Base-by-base conservation (phyloP, 2,329 filamentous ascomycete genomes). In the Pezicula radicicola region DNA sequence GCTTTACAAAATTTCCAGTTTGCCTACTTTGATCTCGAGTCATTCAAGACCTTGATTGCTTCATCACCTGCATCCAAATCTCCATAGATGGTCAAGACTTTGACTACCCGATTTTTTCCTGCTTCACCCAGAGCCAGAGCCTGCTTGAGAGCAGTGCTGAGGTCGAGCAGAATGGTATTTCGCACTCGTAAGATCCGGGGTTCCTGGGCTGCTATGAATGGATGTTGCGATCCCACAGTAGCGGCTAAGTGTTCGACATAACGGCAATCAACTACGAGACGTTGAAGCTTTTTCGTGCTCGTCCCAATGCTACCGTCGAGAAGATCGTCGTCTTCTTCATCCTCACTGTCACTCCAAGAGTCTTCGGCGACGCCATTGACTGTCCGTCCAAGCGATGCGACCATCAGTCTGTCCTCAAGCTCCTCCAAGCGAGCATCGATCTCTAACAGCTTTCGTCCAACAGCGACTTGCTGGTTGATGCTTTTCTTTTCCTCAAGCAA, bases 401-500 rank as follows among this genome's bases (percentile, higher is more conserved):
- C 72, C 43, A 83, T 78, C 25, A 92, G 68, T 33, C 75, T 73
- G 39, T 77, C 78, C 66, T 92, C 89, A 42, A 92, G 66, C 49
- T 80, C 78, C 6, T 74, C 72, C 36, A 91, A 63, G 50, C 84
- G 67, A 55, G 84, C 82, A 49, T 87, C 82, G 16, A 88, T 70
- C 66, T 91, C 88, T 27, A 92, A 66, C 72, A 92, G 76, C 59
- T 75, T 75, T 55, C 83, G 70, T 0, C 81, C 84, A 2, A 69
- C 59, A 60, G 87, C 83, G 40, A 93, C 85, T 47, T 85, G 76
- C 12, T 72, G 70, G 52, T 83, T 77, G 5, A 92, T 78, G n/a
- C 64, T 71, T 55, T 76, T 79, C 64, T 92, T 81, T 68, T 95
- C 84, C n/a, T 73, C 68, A 50, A 90, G 75, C 48, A 91, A 70